These are phyloP conservation scores for Lodderomyces theae DNA, from an alignment of 1,139 yeast species.

Conservation along the genomic window DNA sequence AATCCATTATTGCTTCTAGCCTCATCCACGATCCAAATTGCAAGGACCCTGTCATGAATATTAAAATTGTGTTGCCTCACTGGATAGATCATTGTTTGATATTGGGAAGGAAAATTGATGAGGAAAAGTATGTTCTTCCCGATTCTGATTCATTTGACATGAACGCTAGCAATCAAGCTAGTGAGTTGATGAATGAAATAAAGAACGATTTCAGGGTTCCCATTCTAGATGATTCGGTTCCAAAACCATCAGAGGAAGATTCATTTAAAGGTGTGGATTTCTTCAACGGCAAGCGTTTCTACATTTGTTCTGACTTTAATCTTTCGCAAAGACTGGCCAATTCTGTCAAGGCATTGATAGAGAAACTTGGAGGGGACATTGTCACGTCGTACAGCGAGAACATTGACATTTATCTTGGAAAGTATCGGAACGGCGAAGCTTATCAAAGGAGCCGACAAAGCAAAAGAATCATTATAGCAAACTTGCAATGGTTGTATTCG, in stretches of 20 bases:
- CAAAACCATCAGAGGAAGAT: background rate
- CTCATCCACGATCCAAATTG: slow-evolving; percentile 31
- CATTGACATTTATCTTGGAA: slow-evolving; percentile 66
- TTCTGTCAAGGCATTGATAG: slow-evolving; percentile 28
- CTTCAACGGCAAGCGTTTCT: slow-evolving; percentile 27
- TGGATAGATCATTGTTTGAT: slow-evolving; percentile 76
- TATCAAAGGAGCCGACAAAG: slow-evolving; percentile 27
- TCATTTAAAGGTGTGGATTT: slow-evolving; percentile 12
- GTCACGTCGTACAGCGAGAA: slow-evolving; percentile 18
- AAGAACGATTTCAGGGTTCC: slow-evolving; percentile 5
- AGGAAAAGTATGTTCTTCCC: slow-evolving; percentile 48
- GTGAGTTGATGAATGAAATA: slow-evolving; percentile 5
- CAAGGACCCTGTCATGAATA: slow-evolving; percentile 23
- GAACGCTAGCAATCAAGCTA: slow-evolving; percentile 6
- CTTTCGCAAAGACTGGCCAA: slow-evolving; percentile 29
- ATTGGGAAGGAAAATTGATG: slow-evolving; percentile 50
- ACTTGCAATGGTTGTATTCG: slow-evolving; percentile 70
- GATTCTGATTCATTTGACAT: slow-evolving; percentile 19
- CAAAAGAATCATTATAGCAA: slow-evolving; percentile 51
- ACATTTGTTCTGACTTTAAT: slow-evolving; percentile 32
- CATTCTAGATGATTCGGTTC: slow-evolving; percentile 13
- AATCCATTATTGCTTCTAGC: slow-evolving; percentile 41
- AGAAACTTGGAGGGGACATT: slow-evolving; percentile 33
- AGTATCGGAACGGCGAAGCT: slow-evolving; percentile 56
- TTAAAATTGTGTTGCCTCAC: slow-evolving; percentile 67